Evolutionary conservation across 1,139 yeast genomes (phyloP).

Genomic region (Suhomyces bolitotheri): DNA sequence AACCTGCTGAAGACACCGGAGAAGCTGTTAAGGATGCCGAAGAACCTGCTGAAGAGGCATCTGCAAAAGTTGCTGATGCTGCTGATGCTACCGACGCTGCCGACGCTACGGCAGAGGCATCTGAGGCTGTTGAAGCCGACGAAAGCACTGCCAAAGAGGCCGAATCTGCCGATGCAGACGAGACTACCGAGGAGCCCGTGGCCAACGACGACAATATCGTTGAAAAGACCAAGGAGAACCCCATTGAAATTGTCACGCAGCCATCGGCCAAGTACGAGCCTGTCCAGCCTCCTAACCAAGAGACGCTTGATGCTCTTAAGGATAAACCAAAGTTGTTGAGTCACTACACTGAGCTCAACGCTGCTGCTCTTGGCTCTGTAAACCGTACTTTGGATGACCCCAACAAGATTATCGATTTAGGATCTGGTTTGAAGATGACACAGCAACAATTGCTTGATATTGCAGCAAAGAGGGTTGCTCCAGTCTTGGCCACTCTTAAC

Average conservation of each 20-base stretch:
- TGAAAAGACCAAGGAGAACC: conserved; percentile 25
- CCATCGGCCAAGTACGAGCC: conserved; percentile 39
- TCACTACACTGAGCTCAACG: conserved; percentile 51
- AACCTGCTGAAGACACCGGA: conserved; percentile 3
- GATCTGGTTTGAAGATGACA: conserved; percentile 56
- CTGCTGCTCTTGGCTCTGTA: conserved; percentile 49
- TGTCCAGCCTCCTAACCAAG: conserved; percentile 36
- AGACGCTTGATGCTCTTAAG: conserved; percentile 42
- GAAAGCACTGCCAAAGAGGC: neutral
- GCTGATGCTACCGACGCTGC: conserved; percentile 1
- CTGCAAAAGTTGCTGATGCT: neutral
- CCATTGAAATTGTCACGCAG: conserved; percentile 36
- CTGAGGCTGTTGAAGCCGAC: neutral
- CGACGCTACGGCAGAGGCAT: neutral
- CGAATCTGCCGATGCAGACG: conserved; percentile 2
- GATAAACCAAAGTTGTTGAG: conserved; percentile 51
- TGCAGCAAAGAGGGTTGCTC: conserved; percentile 58
- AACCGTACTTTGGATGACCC: conserved; percentile 51
- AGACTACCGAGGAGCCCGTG: conserved; percentile 23
- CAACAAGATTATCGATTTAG: conserved; percentile 51
- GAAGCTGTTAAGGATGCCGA: conserved; percentile 1
- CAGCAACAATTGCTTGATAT: conserved; percentile 57
- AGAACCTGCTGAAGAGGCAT: neutral
- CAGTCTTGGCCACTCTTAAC: conserved; percentile 52
- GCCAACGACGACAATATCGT: neutral